Percentiles rank a stretch among this genome's conserved stretches.
Conservation (phyloP, 371 early-diverging fungal genomes). For the Circinella minor region DNA sequence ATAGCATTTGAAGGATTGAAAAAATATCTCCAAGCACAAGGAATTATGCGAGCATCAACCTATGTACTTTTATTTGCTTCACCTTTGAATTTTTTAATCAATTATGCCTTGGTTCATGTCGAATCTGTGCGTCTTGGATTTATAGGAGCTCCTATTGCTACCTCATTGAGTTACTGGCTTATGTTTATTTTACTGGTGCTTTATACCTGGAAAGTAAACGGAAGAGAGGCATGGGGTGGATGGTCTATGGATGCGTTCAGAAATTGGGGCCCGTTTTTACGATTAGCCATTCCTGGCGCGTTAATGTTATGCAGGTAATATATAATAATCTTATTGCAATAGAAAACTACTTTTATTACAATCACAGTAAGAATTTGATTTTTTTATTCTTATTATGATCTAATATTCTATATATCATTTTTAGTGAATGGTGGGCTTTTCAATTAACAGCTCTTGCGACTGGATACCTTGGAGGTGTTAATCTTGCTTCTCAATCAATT, state of each 20-base stretch:
- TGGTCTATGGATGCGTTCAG: slow-evolving; percentile 49
- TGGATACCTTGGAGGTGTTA: slow-evolving; percentile 70
- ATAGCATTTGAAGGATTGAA: slow-evolving; percentile 80
- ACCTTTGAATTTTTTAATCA: slow-evolving; percentile 70
- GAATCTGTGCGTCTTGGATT: slow-evolving; percentile 65
- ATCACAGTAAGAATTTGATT: too few species aligned
- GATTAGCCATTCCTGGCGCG: slow-evolving; percentile 55
- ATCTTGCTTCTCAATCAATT: slow-evolving; percentile 79
- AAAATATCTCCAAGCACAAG: slow-evolving; percentile 84
- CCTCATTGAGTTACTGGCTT: slow-evolving; percentile 69
- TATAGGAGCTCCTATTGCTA: slow-evolving; percentile 82
- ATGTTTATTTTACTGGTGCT: slow-evolving; percentile 59
- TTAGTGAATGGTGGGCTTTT: slow-evolving; percentile 71
- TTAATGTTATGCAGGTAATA: slow-evolving; percentile 61
- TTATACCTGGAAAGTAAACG: slow-evolving; percentile 64
- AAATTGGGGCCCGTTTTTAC: slow-evolving; percentile 67
- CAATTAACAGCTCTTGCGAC: slow-evolving; percentile 81
- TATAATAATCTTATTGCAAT: not conserved
- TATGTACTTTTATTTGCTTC: slow-evolving; percentile 63
- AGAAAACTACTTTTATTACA: not conserved
- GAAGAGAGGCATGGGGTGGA: slow-evolving; percentile 79
- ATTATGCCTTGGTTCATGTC: slow-evolving; percentile 71
- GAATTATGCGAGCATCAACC: slow-evolving; percentile 74
- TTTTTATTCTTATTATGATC: slow-evolving; percentile 35
- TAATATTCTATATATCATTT: too few species aligned